Evolutionary conservation across 352 stramenopile species (phyloP), one percentile per base, ranked within the genome.

Genomic region (Phytophthora hibernalis): DNA sequence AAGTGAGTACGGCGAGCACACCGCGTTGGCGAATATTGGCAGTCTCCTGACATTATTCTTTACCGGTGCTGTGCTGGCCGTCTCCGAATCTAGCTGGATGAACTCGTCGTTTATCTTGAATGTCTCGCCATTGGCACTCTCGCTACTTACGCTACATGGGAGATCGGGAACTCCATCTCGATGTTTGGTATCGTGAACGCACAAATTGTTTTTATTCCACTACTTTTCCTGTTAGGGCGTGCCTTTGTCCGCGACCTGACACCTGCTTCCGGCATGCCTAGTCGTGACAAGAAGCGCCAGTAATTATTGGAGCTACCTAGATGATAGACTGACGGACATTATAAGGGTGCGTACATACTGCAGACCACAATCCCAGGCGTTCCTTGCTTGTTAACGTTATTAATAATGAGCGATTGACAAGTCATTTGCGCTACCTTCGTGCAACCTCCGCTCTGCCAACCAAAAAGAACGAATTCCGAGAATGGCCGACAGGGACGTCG

Each of bases 131-230:
- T 49, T 90, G 28, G 9, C 55, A 1, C 54, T 76, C 0, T 83
- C 83, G 15, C 22, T 92, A 10, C 21, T 85, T 3, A 72, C 79
- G 11, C 40, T 90, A 11, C 68, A 83, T 16, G 55, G 53, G 79
- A 94, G 55, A 96, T 96, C 47, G 87, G 87, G 30, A 96, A 96
- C 65, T 93, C 84, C 30, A 95, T 95, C 51, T 93, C 85, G 10
- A 91, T 90, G 79, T 95, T 91, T 66, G 87, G 87, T 43, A 91
- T 95, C 52, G 87, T 92, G 50, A 95, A 95, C 60, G 82, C 83
- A 11, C 83, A 90, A 52, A 87, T 92, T 52, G 82, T 95, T 4
- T 95, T 95, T 50, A 80, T 92, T 38, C 87, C 87, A 63, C 62
- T 96, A 52, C 69, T 96, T 10, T 91, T 93, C 37, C 56, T 87